A percentile compares a stretch with the other conserved stretches of the same genome.
phyloP scores from a whole-genome alignment of 2,329 filamentous ascomycete species.

The Exophiala sp. region DNA sequence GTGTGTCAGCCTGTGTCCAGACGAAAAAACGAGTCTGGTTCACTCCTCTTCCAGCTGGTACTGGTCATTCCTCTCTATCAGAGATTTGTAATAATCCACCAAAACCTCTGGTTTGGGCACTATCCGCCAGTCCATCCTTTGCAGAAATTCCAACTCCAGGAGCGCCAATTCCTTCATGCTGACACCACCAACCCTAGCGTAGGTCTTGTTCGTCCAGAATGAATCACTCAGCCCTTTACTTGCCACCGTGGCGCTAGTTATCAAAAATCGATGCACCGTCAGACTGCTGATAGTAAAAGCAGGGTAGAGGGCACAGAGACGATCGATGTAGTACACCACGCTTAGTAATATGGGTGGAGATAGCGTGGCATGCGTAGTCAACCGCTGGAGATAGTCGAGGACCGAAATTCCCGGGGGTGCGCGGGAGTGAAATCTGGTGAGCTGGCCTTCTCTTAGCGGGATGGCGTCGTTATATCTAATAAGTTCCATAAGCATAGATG shows the following conservation, averaged over 20 bases:
- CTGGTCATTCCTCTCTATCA: conserved; percentile 66
- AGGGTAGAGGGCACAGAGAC: conserved; percentile 84
- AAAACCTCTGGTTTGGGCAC: conserved; percentile 92
- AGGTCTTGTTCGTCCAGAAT: conserved; percentile 98
- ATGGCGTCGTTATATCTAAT: conserved; percentile 89
- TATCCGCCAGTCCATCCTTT: conserved; percentile 92
- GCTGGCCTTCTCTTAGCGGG: conserved; percentile 76
- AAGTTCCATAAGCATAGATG: conserved; percentile 92
- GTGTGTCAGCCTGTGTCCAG: no score
- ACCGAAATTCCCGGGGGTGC: conserved; percentile 90
- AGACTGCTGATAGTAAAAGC: conserved; percentile 95
- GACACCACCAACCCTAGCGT: conserved; percentile 89
- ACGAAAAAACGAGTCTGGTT: background rate
- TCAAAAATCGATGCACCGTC: conserved; percentile 95
- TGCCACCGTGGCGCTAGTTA: conserved; percentile 90
- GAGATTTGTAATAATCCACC: conserved; percentile 85
- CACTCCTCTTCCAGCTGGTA: conserved; percentile 49
- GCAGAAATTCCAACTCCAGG: conserved; percentile 88
- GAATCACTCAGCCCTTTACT: conserved; percentile 94
- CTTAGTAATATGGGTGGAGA: conserved; percentile 91
- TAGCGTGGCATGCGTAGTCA: conserved; percentile 90
- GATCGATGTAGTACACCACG: conserved; percentile 99
- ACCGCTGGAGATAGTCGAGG: conserved; percentile 83
- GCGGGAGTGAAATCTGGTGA: conserved; percentile 93
- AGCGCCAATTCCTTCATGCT: conserved; percentile 84